Base-by-base conservation (phyloP, 2,329 filamentous ascomycete species). In the Neurospora sp. region DNA sequence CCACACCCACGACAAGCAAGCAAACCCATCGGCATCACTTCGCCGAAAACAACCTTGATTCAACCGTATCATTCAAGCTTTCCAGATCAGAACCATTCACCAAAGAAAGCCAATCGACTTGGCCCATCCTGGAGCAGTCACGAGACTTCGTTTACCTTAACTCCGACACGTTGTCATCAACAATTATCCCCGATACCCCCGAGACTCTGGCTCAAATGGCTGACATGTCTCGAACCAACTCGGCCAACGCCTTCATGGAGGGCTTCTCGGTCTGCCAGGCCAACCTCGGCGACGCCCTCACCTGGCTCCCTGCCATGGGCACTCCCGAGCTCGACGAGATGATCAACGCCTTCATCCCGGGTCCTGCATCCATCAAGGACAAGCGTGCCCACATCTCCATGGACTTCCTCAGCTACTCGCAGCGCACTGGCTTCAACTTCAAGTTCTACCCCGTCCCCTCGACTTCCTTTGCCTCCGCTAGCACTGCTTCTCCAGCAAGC, bases 221-320 rank as follows among this genome's bases (percentile, higher is more conserved):
- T 52, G 74, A 74, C 70, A 81, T 80, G 78, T 79, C 79, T 68
- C 76, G 76, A 71, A 79, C 79, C 74, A 76, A 76, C 72, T 79
- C 80, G 66, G 70, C 75, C 73, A 75, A 74, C 71, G 74, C 78
- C 73, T 75, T 80, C 43, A 62, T 62, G 52, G 78, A 83, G 79
- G 85, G 85, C 70, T 89, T 89, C 78, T 87, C 86, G 71, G 82
- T 90, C 77, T 87, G 84, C 76, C 88, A 90, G 81, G 82, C 86
- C 62, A 78, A 82, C 67, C 81, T 87, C 69, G 87, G 87, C 68
- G 83, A 84, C 67, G 80, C 84, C 72, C 82, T 90, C 70, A 82
- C 93, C 80, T 89, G 93, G 85, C 80, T 89, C 78, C 85, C 92
- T 81, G 81, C 90, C 76, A 81, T 93, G 79, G 82, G 89, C 77